phyloP scores from a whole-genome alignment of 2,329 filamentous ascomycete species.

The Stagonosporopsis cucurbitacearum region DNA sequence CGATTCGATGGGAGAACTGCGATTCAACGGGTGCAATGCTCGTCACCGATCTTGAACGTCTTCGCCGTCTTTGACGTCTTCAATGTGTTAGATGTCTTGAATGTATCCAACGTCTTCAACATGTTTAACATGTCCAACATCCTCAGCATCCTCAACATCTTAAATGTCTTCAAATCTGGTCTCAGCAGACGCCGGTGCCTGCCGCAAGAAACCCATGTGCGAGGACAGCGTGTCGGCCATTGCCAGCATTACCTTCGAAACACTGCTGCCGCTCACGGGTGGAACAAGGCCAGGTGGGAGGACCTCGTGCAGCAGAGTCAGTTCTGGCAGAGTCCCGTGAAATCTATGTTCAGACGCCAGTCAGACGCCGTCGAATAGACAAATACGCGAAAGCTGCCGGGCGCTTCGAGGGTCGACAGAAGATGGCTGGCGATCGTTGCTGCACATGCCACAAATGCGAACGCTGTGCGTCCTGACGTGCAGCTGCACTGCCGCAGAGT shows the following conservation, averaged over 20 bases:
- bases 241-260: background rate
- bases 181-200: background rate
- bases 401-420: conserved; percentile 6
- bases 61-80: too few species aligned
- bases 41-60: too few species aligned
- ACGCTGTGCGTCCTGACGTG: conserved; percentile 16
- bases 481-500: conserved; percentile 16
- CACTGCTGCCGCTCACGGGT: conserved; percentile 4
- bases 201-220: background rate
- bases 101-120: too few species aligned
- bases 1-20: background rate
- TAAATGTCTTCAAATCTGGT: background rate
- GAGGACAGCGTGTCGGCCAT: conserved; percentile 1
- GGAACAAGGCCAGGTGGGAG: conserved; percentile 2
- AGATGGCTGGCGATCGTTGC: conserved; percentile 13
- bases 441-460: conserved; percentile 15
- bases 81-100: too few species aligned
- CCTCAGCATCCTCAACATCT: too few species aligned
- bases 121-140: too few species aligned
- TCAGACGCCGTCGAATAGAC: background rate
- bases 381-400: conserved; percentile 4
- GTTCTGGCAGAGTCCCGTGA: background rate
- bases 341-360: background rate
- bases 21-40: background rate
- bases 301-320: conserved; percentile 1